These are phyloP conservation scores for Pelargonium citronellum DNA, from an alignment of 441 rosid species.

Conservation along the genomic window DNA sequence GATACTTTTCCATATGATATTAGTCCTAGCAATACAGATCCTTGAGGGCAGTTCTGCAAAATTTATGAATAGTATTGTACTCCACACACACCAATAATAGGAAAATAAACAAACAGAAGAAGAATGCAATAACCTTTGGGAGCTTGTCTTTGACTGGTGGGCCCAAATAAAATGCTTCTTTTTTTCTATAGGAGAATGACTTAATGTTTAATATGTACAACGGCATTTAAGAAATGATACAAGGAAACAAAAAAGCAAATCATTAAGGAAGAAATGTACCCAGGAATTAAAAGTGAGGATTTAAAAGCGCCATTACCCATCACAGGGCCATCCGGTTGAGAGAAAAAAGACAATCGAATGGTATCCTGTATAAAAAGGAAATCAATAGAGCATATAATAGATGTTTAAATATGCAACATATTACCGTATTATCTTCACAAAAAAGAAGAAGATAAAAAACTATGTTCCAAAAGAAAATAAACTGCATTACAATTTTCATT, in stretches of 20 bases:
- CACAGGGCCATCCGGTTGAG: constrained; percentile 92
- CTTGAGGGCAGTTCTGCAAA: constrained; percentile 75
- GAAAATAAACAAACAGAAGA: neutral
- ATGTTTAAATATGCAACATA: neutral
- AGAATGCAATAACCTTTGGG: constrained; percentile 58
- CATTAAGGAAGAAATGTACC: constrained; percentile 42
- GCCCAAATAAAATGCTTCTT: constrained; percentile 78
- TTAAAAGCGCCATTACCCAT: constrained; percentile 83
- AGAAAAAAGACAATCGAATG: constrained; percentile 63
- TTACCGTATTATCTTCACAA: too few species aligned
- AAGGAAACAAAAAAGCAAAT: constrained; percentile 20
- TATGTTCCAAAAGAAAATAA: too few species aligned
- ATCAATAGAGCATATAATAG: constrained; percentile 1
- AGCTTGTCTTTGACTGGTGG: constrained; percentile 83
- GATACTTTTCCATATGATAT: constrained; percentile 73
- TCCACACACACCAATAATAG: neutral
- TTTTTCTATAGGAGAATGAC: constrained; percentile 45
- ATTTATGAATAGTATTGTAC: constrained; percentile 9
- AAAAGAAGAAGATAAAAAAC: too few species aligned
- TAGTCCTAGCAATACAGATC: constrained; percentile 73
- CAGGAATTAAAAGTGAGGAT: constrained; percentile 73
- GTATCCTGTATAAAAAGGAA: constrained; percentile 46
- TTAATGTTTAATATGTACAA: constrained; percentile 17
- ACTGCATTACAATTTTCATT: too few species aligned
- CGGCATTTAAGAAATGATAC: constrained; percentile 10